Base-by-base conservation (phyloP, 169 alveolate genomes). In the Cystoisospora suis region DNA sequence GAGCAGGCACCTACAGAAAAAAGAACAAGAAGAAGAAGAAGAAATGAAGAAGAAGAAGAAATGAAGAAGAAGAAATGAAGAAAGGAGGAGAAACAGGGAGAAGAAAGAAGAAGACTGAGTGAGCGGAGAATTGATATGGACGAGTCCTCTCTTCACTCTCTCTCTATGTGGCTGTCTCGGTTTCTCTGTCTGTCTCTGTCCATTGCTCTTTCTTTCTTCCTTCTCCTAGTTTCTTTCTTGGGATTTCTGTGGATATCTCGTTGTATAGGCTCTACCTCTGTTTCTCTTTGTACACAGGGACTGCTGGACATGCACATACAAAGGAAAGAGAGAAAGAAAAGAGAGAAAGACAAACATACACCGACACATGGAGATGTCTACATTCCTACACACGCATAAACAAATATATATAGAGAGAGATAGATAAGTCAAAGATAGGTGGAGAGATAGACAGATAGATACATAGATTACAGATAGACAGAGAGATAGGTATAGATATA, bases 1-100 rank as follows among this genome's bases (percentile, higher is more conserved):
- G 77, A 44, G 77, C 77, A n/a, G 77, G 77, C 12, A 65, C 34
- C 77, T 65, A 44, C n/a, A 20, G 65, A 53, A 53, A 53, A 65
- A n/a, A n/a, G 34, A n/a, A 20, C 27, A 65, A 65, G 12, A 3
- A 65, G 12, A 15, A 65, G 77, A n/a, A 65, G n/a, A 65, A 0
- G 77, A 15, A 15, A 4, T 4, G 42, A 44, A 65, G 44, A 65
- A 4, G 34, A 36, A 20, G n/a, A 65, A 20, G n/a, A n/a, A 23
- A 6, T 5, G 20, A 9, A 20, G 42, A n/a, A 12, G n/a, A 20
- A 27, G 77, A 65, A 2, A n/a, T 4, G 34, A 15, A 65, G 44
- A 2, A 65, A 3, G 61, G 34, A 65, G 65, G n/a, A n/a, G n/a
- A n/a, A n/a, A n/a, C n/a, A n/a, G n/a, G n/a, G n/a, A n/a, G n/a